A percentile compares a stretch with the other conserved stretches of the same genome.
Conservation (phyloP, 345 rosid species). For the Syzygium grande region DNA sequence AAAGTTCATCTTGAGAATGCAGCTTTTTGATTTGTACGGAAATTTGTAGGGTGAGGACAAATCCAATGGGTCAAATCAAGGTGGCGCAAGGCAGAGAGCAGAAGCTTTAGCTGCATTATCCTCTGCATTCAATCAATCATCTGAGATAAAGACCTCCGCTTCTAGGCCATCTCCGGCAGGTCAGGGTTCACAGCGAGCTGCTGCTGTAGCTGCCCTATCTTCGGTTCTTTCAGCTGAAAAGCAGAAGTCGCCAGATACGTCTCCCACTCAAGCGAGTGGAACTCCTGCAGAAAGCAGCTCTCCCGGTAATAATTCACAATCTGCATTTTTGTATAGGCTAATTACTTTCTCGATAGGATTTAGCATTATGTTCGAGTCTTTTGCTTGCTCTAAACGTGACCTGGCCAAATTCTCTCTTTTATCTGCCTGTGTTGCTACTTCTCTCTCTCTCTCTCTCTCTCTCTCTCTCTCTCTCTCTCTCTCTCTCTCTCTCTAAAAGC, state of each 20-base stretch:
- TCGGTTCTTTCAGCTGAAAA: conserved; percentile 80
- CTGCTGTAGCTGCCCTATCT: conserved; percentile 96
- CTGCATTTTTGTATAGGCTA: not conserved
- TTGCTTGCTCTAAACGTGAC: not conserved
- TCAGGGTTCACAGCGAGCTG: conserved; percentile 85
- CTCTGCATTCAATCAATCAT: conserved; percentile 64
- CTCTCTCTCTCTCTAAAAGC: too few species aligned
- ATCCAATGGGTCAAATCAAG: conserved; percentile 52
- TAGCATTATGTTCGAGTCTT: not conserved
- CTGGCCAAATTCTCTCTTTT: not conserved
- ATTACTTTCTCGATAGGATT: not conserved
- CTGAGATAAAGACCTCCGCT: conserved; percentile 36
- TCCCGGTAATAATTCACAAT: conserved; percentile 24
- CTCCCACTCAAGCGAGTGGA: conserved; percentile 40
- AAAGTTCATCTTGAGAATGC: not conserved
- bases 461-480: not conserved
- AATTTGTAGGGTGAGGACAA: conserved; percentile 37
- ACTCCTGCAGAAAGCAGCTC: conserved; percentile 42
- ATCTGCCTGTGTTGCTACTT: not conserved
- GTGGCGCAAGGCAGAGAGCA: conserved; percentile 75
- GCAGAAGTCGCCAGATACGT: conserved; percentile 55
- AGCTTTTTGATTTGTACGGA: not conserved
- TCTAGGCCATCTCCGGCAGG: conserved; percentile 28
- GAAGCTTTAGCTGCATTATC: conserved; percentile 79
- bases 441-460: not conserved